These are phyloP conservation scores for Zanthoxylum bungeanum DNA, from an alignment of 345 rosid species.

Conservation along the genomic window DNA sequence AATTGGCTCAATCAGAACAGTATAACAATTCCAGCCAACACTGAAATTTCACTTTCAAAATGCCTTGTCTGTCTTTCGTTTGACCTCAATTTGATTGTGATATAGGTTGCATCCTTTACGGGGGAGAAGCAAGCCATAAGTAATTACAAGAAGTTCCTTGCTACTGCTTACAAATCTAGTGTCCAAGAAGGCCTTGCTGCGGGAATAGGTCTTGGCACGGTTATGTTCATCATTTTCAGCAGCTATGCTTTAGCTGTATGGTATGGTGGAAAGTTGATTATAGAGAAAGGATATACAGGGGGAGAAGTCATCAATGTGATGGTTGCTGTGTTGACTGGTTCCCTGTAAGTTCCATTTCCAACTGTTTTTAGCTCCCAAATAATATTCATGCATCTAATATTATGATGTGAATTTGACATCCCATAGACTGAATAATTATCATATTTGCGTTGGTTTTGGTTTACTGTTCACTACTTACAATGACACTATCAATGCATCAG, in stretches of 20 bases:
- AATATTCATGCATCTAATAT: no score
- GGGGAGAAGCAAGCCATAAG: not conserved
- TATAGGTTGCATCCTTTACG: not conserved
- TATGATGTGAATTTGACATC: no score
- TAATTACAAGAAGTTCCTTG: not conserved
- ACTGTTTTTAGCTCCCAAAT: no score
- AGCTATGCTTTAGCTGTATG: constrained; percentile 39
- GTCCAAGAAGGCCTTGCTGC: not conserved
- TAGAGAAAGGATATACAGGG: constrained; percentile 17
- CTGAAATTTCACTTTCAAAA: no score
- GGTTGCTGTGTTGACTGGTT: constrained; percentile 16
- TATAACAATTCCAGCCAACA: not conserved
- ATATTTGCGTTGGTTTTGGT: no score
- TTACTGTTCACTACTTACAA: no score
- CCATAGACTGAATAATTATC: no score
- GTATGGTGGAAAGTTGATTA: constrained; percentile 45
- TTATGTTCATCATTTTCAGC: not conserved
- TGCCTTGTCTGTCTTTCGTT: no score
- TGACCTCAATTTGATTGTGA: no score
- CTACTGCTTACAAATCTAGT: not conserved
- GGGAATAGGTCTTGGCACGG: not conserved
- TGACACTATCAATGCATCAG: constrained; percentile 15
- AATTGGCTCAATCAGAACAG: not conserved
- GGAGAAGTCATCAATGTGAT: constrained; percentile 31
- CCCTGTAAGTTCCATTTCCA: not conserved